Percentiles rank a stretch among this genome's conserved stretches.
Conservation (phyloP, 2,329 filamentous ascomycete species). For the Curvularia spicifera region DNA sequence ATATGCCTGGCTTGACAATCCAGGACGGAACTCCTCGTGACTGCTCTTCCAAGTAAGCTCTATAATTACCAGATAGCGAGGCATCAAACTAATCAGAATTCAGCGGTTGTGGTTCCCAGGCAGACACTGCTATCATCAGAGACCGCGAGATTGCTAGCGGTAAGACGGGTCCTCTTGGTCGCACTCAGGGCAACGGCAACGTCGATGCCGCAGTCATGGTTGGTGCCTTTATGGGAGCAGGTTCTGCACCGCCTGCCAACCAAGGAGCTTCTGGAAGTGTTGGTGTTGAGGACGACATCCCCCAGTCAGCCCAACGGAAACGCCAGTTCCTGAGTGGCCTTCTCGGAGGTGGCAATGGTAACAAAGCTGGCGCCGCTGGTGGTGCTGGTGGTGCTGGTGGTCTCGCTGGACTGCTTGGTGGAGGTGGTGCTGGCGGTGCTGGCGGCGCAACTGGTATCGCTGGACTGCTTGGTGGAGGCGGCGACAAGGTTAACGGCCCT, state of each 20-base stretch:
- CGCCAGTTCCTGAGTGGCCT: constrained; percentile 45
- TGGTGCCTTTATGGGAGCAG: constrained; percentile 62
- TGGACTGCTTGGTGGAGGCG: constrained; percentile 50
- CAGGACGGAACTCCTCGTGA: constrained; percentile 72
- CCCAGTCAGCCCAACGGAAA: constrained; percentile 25
- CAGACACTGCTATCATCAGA: constrained; percentile 72
- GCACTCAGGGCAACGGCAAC: constrained; percentile 67
- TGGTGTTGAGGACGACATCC: constrained; percentile 45
- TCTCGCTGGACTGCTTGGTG: too few relatives aligned
- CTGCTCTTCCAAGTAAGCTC: constrained; percentile 58
- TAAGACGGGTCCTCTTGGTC: constrained; percentile 65
- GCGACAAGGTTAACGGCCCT: constrained; percentile 55
- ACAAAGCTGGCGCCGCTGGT: constrained; percentile 5
- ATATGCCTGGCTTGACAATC: constrained; percentile 67
- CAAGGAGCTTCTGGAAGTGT: constrained; percentile 38
- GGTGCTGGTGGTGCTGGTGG: constrained; percentile 18
- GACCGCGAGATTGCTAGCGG: constrained; percentile 63
- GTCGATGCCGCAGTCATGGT: constrained; percentile 66
- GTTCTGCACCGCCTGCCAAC: constrained; percentile 39
- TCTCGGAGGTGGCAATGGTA: constrained; percentile 37
- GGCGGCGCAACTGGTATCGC: constrained; percentile 40
- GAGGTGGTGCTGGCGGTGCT: constrained; percentile 22
- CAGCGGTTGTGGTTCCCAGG: constrained; percentile 66
- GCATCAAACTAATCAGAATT: constrained; percentile 19
- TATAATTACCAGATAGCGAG: neutral